Conservation (phyloP, 768 basidiomycete genomes). For the Tricholoma bakamatsutake region DNA sequence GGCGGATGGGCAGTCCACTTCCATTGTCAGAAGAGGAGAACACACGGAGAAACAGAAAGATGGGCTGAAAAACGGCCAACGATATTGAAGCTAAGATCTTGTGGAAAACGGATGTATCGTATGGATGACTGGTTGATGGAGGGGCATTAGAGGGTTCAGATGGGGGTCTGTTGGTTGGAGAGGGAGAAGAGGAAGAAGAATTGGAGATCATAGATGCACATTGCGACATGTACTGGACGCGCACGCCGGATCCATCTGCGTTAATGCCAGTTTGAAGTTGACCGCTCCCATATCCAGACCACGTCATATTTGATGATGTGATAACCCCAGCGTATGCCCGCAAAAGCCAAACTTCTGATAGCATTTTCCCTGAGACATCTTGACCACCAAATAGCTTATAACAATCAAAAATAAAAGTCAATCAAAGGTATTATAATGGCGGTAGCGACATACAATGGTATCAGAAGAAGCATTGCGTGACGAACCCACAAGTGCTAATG, state of each 20-base stretch:
- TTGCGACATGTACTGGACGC: slow-evolving; percentile 47
- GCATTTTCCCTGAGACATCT: slow-evolving; percentile 57
- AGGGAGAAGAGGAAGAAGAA: slow-evolving; percentile 16
- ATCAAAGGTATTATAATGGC: background rate
- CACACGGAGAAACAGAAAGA: slow-evolving; percentile 31
- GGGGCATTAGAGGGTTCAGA: slow-evolving; percentile 2
- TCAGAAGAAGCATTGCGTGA: slow-evolving; percentile 48
- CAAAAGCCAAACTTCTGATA: slow-evolving; percentile 75
- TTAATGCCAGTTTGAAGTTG: slow-evolving; percentile 53
- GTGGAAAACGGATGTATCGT: slow-evolving; percentile 37
- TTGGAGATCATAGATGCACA: slow-evolving; percentile 44
- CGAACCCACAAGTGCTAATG: slow-evolving; percentile 49
- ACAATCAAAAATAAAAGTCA: background rate
- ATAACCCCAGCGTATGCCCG: slow-evolving; percentile 63
- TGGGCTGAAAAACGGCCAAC: slow-evolving; percentile 30
- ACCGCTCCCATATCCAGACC: slow-evolving; percentile 65
- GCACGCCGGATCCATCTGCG: slow-evolving; percentile 66
- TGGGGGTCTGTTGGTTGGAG: slow-evolving; percentile 13
- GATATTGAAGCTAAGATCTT: slow-evolving; percentile 43
- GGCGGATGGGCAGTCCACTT: background rate
- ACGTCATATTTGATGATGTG: slow-evolving; percentile 46
- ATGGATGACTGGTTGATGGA: slow-evolving; percentile 7
- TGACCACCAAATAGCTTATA: slow-evolving; percentile 66
- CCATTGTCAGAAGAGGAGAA: slow-evolving; percentile 14
- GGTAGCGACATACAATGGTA: slow-evolving; percentile 43